A percentile compares a stretch with the other conserved stretches of the same genome.
These are phyloP conservation scores for Dictyostelium intermedium DNA, from an alignment of 78 protist species.

Conservation along the genomic window DNA sequence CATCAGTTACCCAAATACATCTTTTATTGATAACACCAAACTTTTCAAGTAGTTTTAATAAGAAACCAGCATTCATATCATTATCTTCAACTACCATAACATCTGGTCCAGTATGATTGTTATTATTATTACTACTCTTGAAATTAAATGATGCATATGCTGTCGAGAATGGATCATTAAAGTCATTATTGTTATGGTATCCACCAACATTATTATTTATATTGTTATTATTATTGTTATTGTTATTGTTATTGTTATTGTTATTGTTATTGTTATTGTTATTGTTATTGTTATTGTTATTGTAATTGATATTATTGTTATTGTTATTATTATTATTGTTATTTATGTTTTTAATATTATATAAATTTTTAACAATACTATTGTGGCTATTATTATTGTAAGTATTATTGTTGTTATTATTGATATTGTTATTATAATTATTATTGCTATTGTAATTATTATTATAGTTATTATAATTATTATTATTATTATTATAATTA, in stretches of 20 bases:
- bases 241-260: neutral
- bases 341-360: no score
- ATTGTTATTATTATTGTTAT: neutral
- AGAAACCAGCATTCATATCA: conserved; percentile 72
- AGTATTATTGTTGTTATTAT: no score
- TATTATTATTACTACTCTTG: neutral
- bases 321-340: no score
- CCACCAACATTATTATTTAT: neutral
- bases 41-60: conserved; percentile 50
- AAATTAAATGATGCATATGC: neutral
- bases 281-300: no score
- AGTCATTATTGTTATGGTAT: no score
- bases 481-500: neutral
- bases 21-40: conserved; percentile 56
- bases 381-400: no score
- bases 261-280: no score
- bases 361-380: no score
- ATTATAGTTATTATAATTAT: neutral
- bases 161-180: neutral
- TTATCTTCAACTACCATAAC: conserved; percentile 77
- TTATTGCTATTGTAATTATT: neutral
- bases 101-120: conserved; percentile 19
- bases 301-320: no score
- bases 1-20: conserved; percentile 71
- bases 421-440: no score